phyloP scores from a whole-genome alignment of 75 land plant genomes.

The Selaginella tamariscina region DNA sequence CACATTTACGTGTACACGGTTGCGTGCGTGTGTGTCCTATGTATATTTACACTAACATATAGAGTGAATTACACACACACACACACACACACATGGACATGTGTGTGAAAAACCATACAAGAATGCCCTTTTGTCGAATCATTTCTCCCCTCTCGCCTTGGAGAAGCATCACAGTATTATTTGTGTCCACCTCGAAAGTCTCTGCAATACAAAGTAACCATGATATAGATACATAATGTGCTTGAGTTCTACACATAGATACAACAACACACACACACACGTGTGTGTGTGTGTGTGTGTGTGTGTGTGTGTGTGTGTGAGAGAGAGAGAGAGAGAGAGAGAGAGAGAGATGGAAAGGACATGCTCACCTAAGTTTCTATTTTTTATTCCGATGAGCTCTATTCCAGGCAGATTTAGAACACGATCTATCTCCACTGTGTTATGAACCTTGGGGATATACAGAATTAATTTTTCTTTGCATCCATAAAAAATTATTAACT shows the following conservation, averaged over 20 bases:
- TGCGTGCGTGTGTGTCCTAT: no score
- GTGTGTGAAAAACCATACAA: slow-evolving; percentile 44
- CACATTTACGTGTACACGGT: not conserved
- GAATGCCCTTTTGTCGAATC: slow-evolving; percentile 57
- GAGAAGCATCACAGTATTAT: slow-evolving; percentile 71
- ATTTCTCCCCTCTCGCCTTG: slow-evolving; percentile 52
- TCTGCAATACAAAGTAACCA: slow-evolving; percentile 30
- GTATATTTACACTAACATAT: no score
- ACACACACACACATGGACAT: no score
- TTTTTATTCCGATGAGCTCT: slow-evolving; percentile 83
- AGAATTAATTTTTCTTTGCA: not conserved
- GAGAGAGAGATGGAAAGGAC: no score
- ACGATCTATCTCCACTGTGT: slow-evolving; percentile 79
- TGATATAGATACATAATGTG: not conserved
- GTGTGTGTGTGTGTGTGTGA: no score
- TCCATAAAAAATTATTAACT: not conserved
- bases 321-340: no score
- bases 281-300: no score
- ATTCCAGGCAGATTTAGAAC: slow-evolving; percentile 65
- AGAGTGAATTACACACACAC: no score
- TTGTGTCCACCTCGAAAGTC: slow-evolving; percentile 79
- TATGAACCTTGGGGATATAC: slow-evolving; percentile 44
- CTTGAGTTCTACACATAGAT: no score
- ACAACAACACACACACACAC: no score
- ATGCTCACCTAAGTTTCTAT: slow-evolving; percentile 71